phyloP scores from a whole-genome alignment of 768 basidiomycete genomes.

The Trametes cingulata region DNA sequence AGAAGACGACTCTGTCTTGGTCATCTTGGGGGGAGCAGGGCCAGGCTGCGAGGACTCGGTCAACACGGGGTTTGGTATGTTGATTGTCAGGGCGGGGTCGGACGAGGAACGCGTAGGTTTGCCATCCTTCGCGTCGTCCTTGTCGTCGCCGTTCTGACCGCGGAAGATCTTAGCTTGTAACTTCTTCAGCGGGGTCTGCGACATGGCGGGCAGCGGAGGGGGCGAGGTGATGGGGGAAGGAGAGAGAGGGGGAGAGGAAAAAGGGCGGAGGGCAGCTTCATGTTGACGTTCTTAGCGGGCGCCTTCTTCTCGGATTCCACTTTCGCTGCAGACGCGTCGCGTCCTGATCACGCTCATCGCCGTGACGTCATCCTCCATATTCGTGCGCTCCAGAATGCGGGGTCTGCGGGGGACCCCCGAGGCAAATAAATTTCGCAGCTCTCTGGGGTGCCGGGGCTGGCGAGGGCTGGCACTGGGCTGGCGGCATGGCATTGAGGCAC shows the following conservation, averaged over 20 bases:
- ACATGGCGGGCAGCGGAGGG: conserved; percentile 37
- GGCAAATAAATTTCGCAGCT: background rate
- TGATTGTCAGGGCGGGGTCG: conserved; percentile 54
- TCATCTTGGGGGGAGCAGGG: conserved; percentile 45
- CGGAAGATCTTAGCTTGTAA: conserved; percentile 77
- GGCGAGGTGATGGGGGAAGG: conserved; percentile 7
- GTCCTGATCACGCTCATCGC: conserved; percentile 7
- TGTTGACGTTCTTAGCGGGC: conserved; percentile 12
- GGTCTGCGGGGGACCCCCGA: background rate
- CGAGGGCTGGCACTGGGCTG: too few relatives aligned
- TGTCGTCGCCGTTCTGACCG: conserved; percentile 34
- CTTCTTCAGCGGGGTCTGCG: conserved; percentile 52
- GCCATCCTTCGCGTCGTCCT: conserved; percentile 21
- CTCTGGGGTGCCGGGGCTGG: background rate
- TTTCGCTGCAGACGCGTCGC: conserved; percentile 17
- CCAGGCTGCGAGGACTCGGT: conserved; percentile 33
- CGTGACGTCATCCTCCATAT: conserved; percentile 17
- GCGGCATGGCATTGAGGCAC: background rate
- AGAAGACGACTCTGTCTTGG: conserved; percentile 22
- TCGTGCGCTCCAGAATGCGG: conserved; percentile 7
- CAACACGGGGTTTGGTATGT: conserved; percentile 59
- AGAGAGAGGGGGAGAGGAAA: conserved; percentile 14
- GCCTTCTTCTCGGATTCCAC: conserved; percentile 1
- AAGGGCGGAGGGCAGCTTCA: conserved; percentile 4
- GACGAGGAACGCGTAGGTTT: conserved; percentile 30